Percentiles rank a stretch among this genome's conserved stretches.
Conservation (phyloP, 495 filamentous ascomycete genomes). For the Aspergillus wentii region DNA sequence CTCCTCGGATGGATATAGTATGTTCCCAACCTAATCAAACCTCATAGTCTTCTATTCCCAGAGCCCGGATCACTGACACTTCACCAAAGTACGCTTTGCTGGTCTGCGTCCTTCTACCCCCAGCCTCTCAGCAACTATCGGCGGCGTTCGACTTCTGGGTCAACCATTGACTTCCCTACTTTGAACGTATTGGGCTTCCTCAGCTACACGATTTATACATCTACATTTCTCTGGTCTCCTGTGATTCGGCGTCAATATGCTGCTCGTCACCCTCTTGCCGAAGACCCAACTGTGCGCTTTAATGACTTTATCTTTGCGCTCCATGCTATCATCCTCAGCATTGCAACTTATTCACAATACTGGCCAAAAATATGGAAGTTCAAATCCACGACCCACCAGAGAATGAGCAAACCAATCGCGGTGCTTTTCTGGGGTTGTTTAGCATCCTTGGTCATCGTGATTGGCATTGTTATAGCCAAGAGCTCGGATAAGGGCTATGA, state of each 20-base stretch:
- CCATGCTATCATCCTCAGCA: constrained; percentile 67
- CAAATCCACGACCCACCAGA: constrained; percentile 46
- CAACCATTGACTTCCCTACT: constrained; percentile 79
- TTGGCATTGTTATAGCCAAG: constrained; percentile 46
- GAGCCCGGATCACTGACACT: constrained; percentile 1
- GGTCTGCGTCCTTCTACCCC: constrained; percentile 91
- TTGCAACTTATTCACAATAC: constrained; percentile 68
- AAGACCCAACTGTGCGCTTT: constrained; percentile 75
- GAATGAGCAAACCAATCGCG: constrained; percentile 59
- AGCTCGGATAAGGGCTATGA: constrained; percentile 52
- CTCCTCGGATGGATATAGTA: constrained; percentile 44
- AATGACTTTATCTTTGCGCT: constrained; percentile 87
- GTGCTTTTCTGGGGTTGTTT: constrained; percentile 64
- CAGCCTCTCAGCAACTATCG: constrained; percentile 74
- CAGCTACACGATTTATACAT: constrained; percentile 70
- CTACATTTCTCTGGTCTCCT: constrained; percentile 70
- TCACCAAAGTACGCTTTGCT: constrained; percentile 53
- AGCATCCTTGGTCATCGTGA: constrained; percentile 49
- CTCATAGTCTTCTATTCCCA: neutral
- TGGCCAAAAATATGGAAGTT: constrained; percentile 71
- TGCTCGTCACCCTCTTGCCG: constrained; percentile 62
- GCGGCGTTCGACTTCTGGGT: constrained; percentile 71
- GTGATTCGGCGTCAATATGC: constrained; percentile 79
- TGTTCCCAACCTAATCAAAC: constrained; percentile 11
- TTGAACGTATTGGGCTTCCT: constrained; percentile 81